Evolutionary conservation across 768 basidiomycete genomes (phyloP).

Genomic region (Mrakia frigida): DNA sequence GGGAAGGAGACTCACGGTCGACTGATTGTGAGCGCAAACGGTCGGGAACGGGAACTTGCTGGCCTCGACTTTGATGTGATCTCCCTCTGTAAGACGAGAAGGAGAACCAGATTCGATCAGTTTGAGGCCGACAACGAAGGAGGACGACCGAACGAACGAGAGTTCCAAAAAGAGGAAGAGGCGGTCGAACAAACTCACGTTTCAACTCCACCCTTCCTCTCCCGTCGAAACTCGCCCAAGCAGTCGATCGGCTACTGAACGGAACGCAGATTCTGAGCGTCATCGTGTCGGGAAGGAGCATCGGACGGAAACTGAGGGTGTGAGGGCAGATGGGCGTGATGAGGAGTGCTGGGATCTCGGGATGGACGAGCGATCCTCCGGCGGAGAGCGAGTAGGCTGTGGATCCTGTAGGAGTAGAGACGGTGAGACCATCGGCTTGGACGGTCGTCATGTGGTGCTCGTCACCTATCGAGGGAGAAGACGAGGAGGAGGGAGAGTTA

Average conservation of each 20-base stretch:
- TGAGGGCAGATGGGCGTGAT: conserved; percentile 98
- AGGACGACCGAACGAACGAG: too few relatives aligned
- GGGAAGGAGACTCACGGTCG: conserved; percentile 48
- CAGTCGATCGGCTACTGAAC: conserved; percentile 94
- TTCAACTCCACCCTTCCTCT: conserved; percentile 91
- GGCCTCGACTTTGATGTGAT: conserved; percentile 96
- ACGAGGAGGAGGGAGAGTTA: not conserved
- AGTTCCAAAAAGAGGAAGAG: too few relatives aligned
- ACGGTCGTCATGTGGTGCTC: conserved; percentile 99
- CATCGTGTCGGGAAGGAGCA: conserved; percentile 98
- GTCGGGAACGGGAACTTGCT: conserved; percentile 98
- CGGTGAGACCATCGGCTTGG: conserved; percentile 91
- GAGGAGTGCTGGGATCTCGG: conserved; percentile 91
- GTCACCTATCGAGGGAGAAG: conserved; percentile 60
- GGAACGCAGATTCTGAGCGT: conserved; percentile 98
- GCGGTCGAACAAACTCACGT: conserved; percentile 58
- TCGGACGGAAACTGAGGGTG: conserved; percentile 95
- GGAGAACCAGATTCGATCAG: not conserved
- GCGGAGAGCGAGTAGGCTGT: conserved; percentile 98
- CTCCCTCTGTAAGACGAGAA: conserved; percentile 65
- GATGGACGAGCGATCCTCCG: conserved; percentile 94
- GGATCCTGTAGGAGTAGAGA: conserved; percentile 94
- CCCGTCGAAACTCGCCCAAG: conserved; percentile 98
- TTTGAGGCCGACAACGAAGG: not conserved
- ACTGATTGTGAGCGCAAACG: conserved; percentile 94